phyloP scores from a whole-genome alignment of 257 asterid species.

The Nicotiana tabacum region DNA sequence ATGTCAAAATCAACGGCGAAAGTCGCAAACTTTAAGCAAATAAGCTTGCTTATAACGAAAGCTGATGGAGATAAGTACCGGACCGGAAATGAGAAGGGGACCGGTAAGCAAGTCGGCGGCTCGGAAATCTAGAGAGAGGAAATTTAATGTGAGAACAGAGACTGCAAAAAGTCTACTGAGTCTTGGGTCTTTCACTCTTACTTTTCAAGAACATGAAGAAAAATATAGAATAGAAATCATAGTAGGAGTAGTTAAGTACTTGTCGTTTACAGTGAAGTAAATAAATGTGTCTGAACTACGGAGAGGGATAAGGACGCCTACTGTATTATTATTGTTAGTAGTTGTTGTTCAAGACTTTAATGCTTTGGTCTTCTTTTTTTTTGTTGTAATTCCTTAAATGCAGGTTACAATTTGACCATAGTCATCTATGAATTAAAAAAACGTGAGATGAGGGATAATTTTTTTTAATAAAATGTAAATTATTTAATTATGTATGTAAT shows the following conservation, averaged over 20 bases:
- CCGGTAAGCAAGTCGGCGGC: constrained; percentile 19
- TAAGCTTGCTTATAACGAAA: constrained; percentile 18
- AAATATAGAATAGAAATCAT: neutral
- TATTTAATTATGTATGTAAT: too few species aligned
- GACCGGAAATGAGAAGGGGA: constrained; percentile 8
- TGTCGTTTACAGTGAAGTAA: neutral
- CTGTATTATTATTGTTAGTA: neutral
- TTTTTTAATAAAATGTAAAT: too few species aligned
- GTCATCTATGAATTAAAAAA: neutral
- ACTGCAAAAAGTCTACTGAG: constrained; percentile 24
- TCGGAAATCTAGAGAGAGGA: constrained; percentile 11
- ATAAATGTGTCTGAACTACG: neutral
- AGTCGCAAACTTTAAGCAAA: constrained; percentile 13
- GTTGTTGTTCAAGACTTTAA: neutral
- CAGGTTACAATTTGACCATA: neutral
- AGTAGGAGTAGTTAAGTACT: neutral
- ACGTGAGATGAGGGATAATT: too few species aligned
- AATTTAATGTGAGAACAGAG: constrained; percentile 16
- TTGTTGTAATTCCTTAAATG: too few species aligned
- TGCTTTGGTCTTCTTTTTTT: neutral
- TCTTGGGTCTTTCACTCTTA: constrained; percentile 23
- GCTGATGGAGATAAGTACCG: neutral
- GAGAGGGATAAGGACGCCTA: neutral
- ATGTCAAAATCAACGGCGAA: constrained; percentile 7
- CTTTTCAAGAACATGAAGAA: constrained; percentile 3